A percentile compares a stretch with the other conserved stretches of the same genome.
These are phyloP conservation scores for Stephanodiscus triporus DNA, from an alignment of 108 stramenopile species.

Conservation along the genomic window DNA sequence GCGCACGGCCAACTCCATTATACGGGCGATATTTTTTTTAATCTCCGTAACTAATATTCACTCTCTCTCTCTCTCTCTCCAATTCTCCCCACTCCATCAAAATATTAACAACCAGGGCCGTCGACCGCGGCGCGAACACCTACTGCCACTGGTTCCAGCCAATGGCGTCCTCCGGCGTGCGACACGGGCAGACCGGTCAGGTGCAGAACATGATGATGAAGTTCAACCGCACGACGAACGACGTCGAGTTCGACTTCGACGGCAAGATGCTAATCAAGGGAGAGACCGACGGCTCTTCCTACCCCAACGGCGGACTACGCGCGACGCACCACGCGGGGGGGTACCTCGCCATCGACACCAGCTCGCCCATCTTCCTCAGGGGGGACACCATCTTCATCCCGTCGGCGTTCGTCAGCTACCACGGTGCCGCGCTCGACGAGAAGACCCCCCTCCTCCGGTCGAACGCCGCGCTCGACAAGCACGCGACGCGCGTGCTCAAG, in stretches of 20 bases:
- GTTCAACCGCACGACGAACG: conserved; percentile 76
- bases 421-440: conserved; percentile 95
- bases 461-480: conserved; percentile 86
- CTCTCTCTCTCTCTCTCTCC: not conserved
- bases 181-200: conserved; percentile 92
- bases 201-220: conserved; percentile 96
- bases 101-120: conserved; percentile 62
- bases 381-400: conserved; percentile 96
- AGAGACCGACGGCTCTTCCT: conserved; percentile 95
- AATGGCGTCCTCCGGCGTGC: conserved; percentile 88
- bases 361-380: conserved; percentile 88
- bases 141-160: conserved; percentile 98
- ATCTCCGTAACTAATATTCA: no score
- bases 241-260: conserved; percentile 90
- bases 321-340: conserved; percentile 93
- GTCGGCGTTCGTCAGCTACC: conserved; percentile 88
- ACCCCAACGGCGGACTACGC: conserved; percentile 95
- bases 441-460: conserved; percentile 95
- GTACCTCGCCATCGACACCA: conserved; percentile 90
- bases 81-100: not conserved
- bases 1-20: no score
- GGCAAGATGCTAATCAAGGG: conserved; percentile 92
- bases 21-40: no score
- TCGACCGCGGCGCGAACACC: conserved; percentile 91
- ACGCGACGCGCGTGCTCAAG: conserved; percentile 80